These are phyloP conservation scores for Helotiales sp. DNA, from an alignment of 2,329 filamentous ascomycete genomes.

Conservation along the genomic window DNA sequence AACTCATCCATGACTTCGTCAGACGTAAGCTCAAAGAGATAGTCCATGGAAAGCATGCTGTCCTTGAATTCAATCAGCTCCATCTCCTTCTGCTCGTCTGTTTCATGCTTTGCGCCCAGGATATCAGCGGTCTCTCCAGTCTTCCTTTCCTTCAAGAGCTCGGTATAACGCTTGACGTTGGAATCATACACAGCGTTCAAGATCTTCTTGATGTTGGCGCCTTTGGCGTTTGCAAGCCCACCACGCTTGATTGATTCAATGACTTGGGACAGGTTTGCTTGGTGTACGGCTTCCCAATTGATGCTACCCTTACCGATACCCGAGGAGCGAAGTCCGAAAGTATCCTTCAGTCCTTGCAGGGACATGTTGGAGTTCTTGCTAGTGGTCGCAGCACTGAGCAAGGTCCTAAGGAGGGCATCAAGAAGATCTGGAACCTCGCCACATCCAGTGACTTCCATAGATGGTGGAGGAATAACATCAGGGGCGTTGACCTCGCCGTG, in stretches of 20 bases:
- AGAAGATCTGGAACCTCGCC: constrained; percentile 56
- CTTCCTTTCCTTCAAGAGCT: constrained; percentile 45
- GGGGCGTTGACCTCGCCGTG: constrained; percentile 68
- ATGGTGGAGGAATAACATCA: constrained; percentile 67
- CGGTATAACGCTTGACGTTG: constrained; percentile 55
- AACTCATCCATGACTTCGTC: constrained; percentile 53
- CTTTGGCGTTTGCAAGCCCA: constrained; percentile 71
- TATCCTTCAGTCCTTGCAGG: constrained; percentile 62
- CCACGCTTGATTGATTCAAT: constrained; percentile 68
- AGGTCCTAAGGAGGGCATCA: constrained; percentile 53
- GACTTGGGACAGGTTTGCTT: constrained; percentile 59
- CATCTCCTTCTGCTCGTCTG: constrained; percentile 50
- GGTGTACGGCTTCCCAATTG: constrained; percentile 71
- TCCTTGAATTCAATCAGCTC: constrained; percentile 58
- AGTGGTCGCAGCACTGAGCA: constrained; percentile 52
- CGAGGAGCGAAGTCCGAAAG: constrained; percentile 61
- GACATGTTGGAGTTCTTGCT: constrained; percentile 59
- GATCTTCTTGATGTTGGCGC: constrained; percentile 70
- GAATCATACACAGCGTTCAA: constrained; percentile 71
- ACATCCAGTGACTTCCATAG: constrained; percentile 68
- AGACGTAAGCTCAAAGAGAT: constrained; percentile 46
- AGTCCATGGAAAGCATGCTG: constrained; percentile 57
- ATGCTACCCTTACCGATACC: constrained; percentile 71
- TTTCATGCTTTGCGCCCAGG: constrained; percentile 42
- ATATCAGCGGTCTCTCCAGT: constrained; percentile 44